Conservation (phyloP, 495 filamentous ascomycete genomes). For the Tuber microsphaerosporum region DNA sequence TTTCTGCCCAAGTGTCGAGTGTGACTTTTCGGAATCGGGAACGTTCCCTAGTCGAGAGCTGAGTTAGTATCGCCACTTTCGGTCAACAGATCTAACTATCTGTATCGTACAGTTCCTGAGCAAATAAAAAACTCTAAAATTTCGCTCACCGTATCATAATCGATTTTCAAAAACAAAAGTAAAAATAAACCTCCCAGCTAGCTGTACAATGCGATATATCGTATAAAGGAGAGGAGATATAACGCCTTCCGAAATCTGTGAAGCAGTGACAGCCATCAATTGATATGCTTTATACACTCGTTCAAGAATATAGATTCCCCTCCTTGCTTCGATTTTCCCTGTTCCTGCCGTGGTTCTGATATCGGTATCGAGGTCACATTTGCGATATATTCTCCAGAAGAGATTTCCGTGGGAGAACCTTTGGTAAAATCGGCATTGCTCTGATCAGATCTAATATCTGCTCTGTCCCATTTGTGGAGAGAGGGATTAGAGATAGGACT, state of each 20-base stretch:
- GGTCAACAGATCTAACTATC: not conserved
- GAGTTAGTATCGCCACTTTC: constrained; percentile 10
- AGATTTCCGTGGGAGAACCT: not conserved
- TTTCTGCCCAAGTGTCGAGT: constrained; percentile 4
- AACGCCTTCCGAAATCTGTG: not conserved
- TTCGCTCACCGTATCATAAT: constrained; percentile 9
- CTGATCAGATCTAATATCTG: not conserved
- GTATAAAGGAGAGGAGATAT: constrained; percentile 7
- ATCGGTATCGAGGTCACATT: not conserved
- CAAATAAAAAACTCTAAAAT: constrained; percentile 21
- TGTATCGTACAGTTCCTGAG: not conserved
- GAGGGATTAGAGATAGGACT: not conserved
- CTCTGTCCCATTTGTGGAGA: not conserved
- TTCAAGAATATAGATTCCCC: not conserved
- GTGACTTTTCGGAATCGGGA: constrained; percentile 24
- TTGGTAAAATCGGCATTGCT: not conserved
- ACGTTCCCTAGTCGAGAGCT: constrained; percentile 26
- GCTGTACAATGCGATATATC: constrained; percentile 29
- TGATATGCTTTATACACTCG: not conserved
- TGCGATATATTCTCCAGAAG: not conserved
- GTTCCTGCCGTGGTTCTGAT: not conserved
- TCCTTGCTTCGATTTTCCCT: not conserved
- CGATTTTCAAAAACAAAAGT: not conserved
- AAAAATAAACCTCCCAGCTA: not conserved
- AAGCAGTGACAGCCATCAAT: not conserved